Base-by-base conservation (phyloP, 177 flowering plant genomes). In the Vitis hybrid region DNA sequence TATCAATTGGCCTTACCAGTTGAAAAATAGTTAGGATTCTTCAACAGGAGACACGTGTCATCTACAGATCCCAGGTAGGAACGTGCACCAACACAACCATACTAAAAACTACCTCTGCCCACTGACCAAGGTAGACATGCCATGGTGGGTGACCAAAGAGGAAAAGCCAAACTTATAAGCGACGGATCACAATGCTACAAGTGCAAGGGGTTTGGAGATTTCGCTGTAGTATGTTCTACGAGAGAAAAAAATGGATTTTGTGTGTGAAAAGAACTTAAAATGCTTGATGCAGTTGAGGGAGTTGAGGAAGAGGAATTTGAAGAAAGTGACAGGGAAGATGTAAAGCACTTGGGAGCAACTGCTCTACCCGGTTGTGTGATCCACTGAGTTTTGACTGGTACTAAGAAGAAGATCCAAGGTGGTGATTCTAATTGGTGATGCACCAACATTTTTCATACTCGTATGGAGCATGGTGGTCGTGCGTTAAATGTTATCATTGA, bases 141-240 rank as follows among this genome's bases (percentile, higher is more conserved):
- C 3, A 13, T 60, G 40, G 46, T 24, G 40, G 63, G 63, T 10
- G 40, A 60, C 46, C 46, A 30, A 30, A 60, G 8, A 60, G 63
- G 63, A 12, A 60, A 60, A 14, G 63, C 63, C 14, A 60, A 60
- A n/a, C 15, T 13, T 24, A 11, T 10, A 1, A 16, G 46, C 2
- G 63, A 60, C 12, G 8, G 48, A 15, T 11, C 63, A 24, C 46
- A 60, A 27, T 60, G 63, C 46, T 30, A 60, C 15, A 60, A 60
- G n/a, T 60, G 63, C 14, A 60, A 60, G 6, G 63, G 46, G 14
- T 60, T 60, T 60, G 16, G 63, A 10, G 48, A 60, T n/a, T 60
- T 24, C 2, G 48, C 1, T 30, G 2, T 60, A 9, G 63, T 60
- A n/a, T 60, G 63, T 30, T 48, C 63, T 30, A 60, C 15, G 27